A percentile compares a stretch with the other conserved stretches of the same genome.
These are phyloP conservation scores for Trichothecium roseum DNA, from an alignment of 2,329 filamentous ascomycete species.

Conservation along the genomic window DNA sequence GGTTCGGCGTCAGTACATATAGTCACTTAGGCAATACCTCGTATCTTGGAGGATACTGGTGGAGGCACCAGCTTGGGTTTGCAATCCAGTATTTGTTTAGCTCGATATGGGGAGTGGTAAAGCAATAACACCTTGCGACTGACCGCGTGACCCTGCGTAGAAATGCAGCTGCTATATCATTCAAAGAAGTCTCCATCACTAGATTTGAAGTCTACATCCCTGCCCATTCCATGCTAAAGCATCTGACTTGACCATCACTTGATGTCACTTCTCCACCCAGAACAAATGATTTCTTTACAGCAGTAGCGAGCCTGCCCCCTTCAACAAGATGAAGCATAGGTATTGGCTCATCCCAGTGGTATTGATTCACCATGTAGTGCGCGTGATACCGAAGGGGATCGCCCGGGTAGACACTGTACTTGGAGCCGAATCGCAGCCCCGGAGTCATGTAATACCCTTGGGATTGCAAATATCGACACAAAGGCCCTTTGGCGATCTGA, in stretches of 20 bases:
- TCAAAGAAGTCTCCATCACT: too few species aligned
- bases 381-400: slow-evolving; percentile 92
- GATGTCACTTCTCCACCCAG: slow-evolving; percentile 57
- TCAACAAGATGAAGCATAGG: slow-evolving; percentile 75
- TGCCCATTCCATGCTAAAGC: slow-evolving; percentile 88
- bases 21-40: too few species aligned
- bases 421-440: slow-evolving; percentile 85
- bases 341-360: slow-evolving; percentile 81
- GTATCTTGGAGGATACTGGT: too few species aligned
- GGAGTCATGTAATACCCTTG: slow-evolving; percentile 81
- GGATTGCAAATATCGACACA: slow-evolving; percentile 72
- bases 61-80: too few species aligned
- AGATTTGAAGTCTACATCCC: too few species aligned
- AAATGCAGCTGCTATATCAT: too few species aligned
- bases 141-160: too few species aligned
- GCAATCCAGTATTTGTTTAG: too few species aligned
- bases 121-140: too few species aligned
- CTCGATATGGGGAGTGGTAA: too few species aligned
- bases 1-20: too few species aligned
- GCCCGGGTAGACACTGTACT: slow-evolving; percentile 91
- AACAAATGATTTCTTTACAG: slow-evolving; percentile 91
- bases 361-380: slow-evolving; percentile 79
- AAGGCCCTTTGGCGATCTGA: slow-evolving; percentile 29
- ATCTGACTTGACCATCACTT: slow-evolving; percentile 40
- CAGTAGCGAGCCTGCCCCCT: slow-evolving; percentile 79